Conservation (phyloP, 2,329 filamentous ascomycete genomes). For the Magnaporthiopsis poae region DNA sequence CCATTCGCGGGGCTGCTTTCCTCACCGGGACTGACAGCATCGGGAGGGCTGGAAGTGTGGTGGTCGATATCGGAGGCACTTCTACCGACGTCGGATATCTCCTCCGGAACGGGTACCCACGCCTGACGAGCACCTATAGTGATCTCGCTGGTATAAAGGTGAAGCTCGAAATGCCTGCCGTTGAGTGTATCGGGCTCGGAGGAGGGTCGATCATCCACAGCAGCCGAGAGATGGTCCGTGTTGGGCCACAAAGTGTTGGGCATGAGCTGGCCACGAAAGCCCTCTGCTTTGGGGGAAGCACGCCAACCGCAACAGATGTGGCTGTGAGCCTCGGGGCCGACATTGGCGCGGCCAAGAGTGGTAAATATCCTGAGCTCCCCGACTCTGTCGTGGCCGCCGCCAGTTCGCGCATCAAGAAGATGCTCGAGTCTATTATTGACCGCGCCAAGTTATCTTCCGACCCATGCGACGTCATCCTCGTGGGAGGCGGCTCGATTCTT, state of each 20-base stretch:
- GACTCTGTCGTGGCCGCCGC: constrained; percentile 27
- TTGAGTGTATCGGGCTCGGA: constrained; percentile 50
- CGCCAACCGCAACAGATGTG: constrained; percentile 16
- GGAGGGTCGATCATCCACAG: constrained; percentile 45
- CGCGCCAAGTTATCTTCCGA: constrained; percentile 53
- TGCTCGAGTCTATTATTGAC: constrained; percentile 48
- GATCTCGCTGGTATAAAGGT: constrained; percentile 53
- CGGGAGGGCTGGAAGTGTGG: constrained; percentile 36
- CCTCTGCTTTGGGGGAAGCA: constrained; percentile 16
- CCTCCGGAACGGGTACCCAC: constrained; percentile 51
- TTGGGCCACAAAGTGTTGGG: constrained; percentile 39
- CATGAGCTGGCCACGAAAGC: constrained; percentile 27
- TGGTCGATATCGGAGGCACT: constrained; percentile 58
- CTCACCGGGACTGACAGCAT: constrained; percentile 31
- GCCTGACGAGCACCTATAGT: constrained; percentile 52
- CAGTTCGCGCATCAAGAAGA: constrained; percentile 32
- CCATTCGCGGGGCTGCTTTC: constrained; percentile 53
- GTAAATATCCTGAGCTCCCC: constrained; percentile 22
- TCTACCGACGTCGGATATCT: constrained; percentile 55
- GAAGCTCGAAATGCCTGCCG: constrained; percentile 49
- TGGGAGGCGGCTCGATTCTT: constrained; percentile 53
- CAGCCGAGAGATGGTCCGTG: not conserved
- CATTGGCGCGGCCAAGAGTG: not conserved
- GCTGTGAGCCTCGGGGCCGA: not conserved
- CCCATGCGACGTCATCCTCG: constrained; percentile 50